Evolutionary conservation across 2,329 filamentous ascomycete genomes (phyloP), one percentile per base, ranked within the genome.

Genomic region (Pseudocercospora cruenta): DNA sequence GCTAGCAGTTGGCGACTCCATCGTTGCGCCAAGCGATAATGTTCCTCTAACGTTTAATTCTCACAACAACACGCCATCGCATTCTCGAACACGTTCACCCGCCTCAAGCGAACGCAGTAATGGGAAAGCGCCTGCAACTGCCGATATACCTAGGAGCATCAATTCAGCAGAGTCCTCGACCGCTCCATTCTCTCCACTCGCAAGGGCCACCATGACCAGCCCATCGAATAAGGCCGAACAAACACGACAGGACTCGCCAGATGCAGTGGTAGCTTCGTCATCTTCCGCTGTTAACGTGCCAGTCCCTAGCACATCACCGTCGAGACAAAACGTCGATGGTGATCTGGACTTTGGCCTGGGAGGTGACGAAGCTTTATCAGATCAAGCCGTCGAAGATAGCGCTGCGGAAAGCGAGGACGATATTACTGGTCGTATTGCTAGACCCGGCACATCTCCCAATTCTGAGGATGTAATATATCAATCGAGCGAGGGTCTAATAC

Each of bases 21-120:
- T 79, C 57, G 77, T 79, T 5, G 74, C 74, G 14, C 77, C 77
- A 9, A 74, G 71, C 22, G 77, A 78, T 33, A 77, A 75, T 61
- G 73, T 78, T 21, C 73, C 76, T 12, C 21, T 69, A 4, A 64
- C 66, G 1, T 62, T 72, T 62, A 70, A 58, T 22, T 72, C 68
- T 19, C 74, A 70, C 64, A 76, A 67, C 47, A 68, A 64, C 58
- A 70, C 74, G 39, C 69, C 74, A 12, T 77, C 74, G 12, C 75
- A 76, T 60, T 78, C 75, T 4, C 67, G 72, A 10, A 71, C 65
- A n/a, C 63, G 68, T 16, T 70, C 70, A 4, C 65, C 68, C 14
- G 60, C 47, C 1, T 60, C 63, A 21, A 60, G 31, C 19, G 33
- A 39, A 22, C 55, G 55, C 26, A 21, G 19, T 4, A 55, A 22